These are phyloP conservation scores for Pseudozyma sp. DNA, from an alignment of 1,284 basidiomycete species.

Conservation along the genomic window DNA sequence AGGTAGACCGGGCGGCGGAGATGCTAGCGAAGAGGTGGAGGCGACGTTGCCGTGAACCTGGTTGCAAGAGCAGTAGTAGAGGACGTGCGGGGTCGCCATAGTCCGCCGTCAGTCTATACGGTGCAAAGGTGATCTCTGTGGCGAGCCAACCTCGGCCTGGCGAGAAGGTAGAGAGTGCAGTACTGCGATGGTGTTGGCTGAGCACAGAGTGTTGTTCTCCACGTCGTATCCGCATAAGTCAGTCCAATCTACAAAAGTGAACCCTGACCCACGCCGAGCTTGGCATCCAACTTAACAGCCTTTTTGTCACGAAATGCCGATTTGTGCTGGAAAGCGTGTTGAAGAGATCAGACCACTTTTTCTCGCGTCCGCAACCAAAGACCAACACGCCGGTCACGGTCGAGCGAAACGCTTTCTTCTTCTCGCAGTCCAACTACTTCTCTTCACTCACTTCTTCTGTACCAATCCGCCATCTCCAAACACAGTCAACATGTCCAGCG, in stretches of 20 bases:
- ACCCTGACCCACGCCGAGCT: too few relatives aligned
- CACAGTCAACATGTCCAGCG: conserved; percentile 24
- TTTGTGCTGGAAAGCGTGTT: neutral
- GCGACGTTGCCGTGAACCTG: conserved; percentile 7
- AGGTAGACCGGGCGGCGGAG: conserved; percentile 36
- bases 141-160: too few relatives aligned
- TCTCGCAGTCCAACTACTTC: neutral
- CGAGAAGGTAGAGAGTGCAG: too few relatives aligned
- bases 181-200: too few relatives aligned
- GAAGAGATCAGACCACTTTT: conserved; percentile 42
- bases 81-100: conserved; percentile 33
- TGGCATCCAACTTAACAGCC: too few relatives aligned
- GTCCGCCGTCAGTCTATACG: neutral
- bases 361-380: conserved; percentile 1
- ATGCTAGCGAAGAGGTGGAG: conserved; percentile 10
- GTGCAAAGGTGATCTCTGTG: neutral
- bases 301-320: neutral
- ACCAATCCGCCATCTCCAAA: neutral
- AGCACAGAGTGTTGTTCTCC: too few relatives aligned
- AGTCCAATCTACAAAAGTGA: too few relatives aligned
- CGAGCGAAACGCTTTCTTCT: conserved; percentile 3
- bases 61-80: conserved; percentile 49
- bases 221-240: too few relatives aligned
- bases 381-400: conserved; percentile 13
- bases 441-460: conserved; percentile 1